A percentile compares a stretch with the other conserved stretches of the same genome.
Evolutionary conservation across 441 rosid species (phyloP).

Genomic region (Euphorbia corollata): DNA sequence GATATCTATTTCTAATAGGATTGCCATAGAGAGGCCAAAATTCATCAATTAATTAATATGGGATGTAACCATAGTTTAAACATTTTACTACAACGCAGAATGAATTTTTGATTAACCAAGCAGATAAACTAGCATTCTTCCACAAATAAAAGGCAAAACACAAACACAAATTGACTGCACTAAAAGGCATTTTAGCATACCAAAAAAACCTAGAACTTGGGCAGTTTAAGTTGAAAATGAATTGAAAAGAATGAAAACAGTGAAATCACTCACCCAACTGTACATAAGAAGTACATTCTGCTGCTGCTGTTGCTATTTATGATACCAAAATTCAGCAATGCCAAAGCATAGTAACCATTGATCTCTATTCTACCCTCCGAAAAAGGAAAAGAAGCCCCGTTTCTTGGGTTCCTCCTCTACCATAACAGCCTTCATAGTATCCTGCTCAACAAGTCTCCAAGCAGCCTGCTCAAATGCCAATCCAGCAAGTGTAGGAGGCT

Average conservation of each 20-base stretch:
- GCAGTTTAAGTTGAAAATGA: not conserved
- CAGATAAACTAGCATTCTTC: not conserved
- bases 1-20: not conserved
- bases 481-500: constrained; percentile 93
- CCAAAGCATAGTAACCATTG: not conserved
- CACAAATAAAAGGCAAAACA: not conserved
- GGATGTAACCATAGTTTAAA: not conserved
- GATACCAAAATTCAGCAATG: not conserved
- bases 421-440: constrained; percentile 93
- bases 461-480: constrained; percentile 97
- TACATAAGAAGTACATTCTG: constrained; percentile 19
- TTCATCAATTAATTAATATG: not conserved
- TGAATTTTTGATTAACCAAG: not conserved
- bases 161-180: constrained; percentile 4
- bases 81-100: not conserved
- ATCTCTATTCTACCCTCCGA: constrained; percentile 41
- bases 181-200: constrained; percentile 13
- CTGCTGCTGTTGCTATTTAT: constrained; percentile 10
- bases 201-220: not conserved
- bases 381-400: constrained; percentile 77
- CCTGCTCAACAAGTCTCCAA: constrained; percentile 95
- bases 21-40: not conserved
- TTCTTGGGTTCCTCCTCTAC: constrained; percentile 89
- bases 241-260: constrained; percentile 6
- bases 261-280: constrained; percentile 20